A percentile compares a stretch with the other conserved stretches of the same genome.
These are phyloP conservation scores for Starmerella sirachaensis DNA, from an alignment of 805 yeast genomes.

Conservation along the genomic window DNA sequence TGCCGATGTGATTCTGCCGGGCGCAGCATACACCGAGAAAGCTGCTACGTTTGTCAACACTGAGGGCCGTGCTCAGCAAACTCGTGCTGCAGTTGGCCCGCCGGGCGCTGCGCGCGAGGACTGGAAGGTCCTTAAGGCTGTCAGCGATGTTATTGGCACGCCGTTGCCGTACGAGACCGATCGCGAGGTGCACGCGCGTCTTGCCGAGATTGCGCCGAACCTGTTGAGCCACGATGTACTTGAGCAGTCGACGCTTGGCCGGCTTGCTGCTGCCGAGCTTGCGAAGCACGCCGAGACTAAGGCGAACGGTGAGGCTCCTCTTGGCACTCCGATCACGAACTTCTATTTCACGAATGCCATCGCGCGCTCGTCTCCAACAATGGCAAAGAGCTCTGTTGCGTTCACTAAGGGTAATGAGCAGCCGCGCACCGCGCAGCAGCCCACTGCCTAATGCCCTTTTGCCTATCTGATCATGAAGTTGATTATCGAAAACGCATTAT, in stretches of 20 bases:
- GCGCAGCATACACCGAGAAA: constrained; percentile 82
- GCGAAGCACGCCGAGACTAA: constrained; percentile 34
- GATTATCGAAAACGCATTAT: no score
- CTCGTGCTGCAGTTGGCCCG: constrained; percentile 77
- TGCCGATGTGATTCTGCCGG: constrained; percentile 80
- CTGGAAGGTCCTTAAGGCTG: constrained; percentile 77
- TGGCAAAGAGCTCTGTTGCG: constrained; percentile 70
- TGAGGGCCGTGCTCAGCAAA: constrained; percentile 76
- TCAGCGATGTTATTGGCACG: constrained; percentile 61
- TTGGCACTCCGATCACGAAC: constrained; percentile 65
- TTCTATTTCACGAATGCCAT: constrained; percentile 82
- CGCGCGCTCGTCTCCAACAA: constrained; percentile 76
- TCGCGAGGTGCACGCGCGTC: constrained; percentile 52
- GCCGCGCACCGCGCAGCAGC: no score
- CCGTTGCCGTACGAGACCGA: constrained; percentile 67
- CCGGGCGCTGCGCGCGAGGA: constrained; percentile 88
- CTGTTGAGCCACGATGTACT: constrained; percentile 61
- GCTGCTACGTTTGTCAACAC: constrained; percentile 76
- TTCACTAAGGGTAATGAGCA: constrained; percentile 14
- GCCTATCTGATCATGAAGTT: no score
- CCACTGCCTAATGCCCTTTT: no score
- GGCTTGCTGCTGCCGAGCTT: constrained; percentile 38
- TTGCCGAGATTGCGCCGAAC: constrained; percentile 71
- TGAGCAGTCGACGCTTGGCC: constrained; percentile 51
- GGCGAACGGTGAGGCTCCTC: constrained; percentile 27